Evolutionary conservation across 148 eudicot genomes (phyloP), one percentile per base, ranked within the genome.

Genomic region (Cornus controversa): DNA sequence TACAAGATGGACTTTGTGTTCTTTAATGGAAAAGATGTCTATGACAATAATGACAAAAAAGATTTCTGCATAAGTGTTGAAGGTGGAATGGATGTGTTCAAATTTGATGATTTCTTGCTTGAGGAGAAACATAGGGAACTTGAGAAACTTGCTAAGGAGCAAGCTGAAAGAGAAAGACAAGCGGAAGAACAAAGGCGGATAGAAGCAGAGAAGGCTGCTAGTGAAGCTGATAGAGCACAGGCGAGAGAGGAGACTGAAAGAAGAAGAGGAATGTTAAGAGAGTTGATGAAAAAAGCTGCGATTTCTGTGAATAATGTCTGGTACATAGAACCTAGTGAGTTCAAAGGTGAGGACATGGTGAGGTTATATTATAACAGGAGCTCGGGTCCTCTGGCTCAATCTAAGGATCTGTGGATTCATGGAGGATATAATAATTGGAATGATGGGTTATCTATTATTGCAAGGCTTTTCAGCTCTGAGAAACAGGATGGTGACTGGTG

Each of bases 391-490:
- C 97, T 96, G 85, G 86, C 84, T 79, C 83, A 88, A 69, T 92
- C 97, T 57, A 84, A 86, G 63, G 92, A 91, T 28, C 69, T 96
- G 66, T 96, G 99, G 99, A 80, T 96, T 80, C 99, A 93, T 71
- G 99, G 98, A 80, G 99, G 99, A 42, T 83, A 90, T 81, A 87
- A 93, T 80, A 84, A 84, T 78, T 96, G 99, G 99, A 79, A 80
- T 70, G 84, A 91, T 78, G 99, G 98, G 16, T 75, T 92, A 63
- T 90, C 98, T 24, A 86, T 93, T 78, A 89, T 85, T 80, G 84
- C 89, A 71, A 85, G 77, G 87, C 93, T 96, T 73, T 77, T 73
- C 67, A 90, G 88, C 75, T 90, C 88, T 60, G 91, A 86, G 74
- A 83, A 75, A 76, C 81, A 77, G 75, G 88, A 72, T 78, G 92